Percentiles rank a stretch among this genome's conserved stretches.
Conservation (phyloP, 768 basidiomycete genomes). For the Termitomyces sp. region DNA sequence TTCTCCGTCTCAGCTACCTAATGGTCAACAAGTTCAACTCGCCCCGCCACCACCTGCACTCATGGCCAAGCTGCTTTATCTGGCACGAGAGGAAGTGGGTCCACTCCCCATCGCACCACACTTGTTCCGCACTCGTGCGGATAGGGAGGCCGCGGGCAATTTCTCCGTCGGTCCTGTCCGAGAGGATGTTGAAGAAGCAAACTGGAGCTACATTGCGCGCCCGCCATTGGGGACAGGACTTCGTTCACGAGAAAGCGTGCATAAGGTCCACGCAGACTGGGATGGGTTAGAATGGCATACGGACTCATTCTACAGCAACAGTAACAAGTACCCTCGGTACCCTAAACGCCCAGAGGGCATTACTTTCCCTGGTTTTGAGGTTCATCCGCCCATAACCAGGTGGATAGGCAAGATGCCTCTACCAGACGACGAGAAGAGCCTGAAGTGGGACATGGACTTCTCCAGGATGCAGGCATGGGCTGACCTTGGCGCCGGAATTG, state of each 20-base stretch:
- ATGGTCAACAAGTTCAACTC: conserved; percentile 19
- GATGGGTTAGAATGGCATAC: not conserved
- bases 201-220: conserved; percentile 29
- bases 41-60: conserved; percentile 41
- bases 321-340: not conserved
- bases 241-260: not conserved
- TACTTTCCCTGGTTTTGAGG: not conserved
- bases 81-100: conserved; percentile 47
- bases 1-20: conserved; percentile 24
- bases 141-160: conserved; percentile 15
- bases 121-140: conserved; percentile 25
- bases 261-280: not conserved
- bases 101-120: conserved; percentile 37
- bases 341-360: not conserved
- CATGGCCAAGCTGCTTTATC: conserved; percentile 60
- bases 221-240: conserved; percentile 16
- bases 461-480: conserved; percentile 37
- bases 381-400: not conserved
- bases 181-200: conserved; percentile 56
- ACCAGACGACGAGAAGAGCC: conserved; percentile 20
- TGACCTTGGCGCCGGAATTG: conserved; percentile 10
- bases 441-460: conserved; percentile 47
- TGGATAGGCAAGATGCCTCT: conserved; percentile 13
- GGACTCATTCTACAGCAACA: not conserved
- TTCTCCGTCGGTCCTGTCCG: conserved; percentile 36